These are phyloP conservation scores for Linaria vulgaris DNA, from an alignment of 257 asterid species.

Conservation along the genomic window DNA sequence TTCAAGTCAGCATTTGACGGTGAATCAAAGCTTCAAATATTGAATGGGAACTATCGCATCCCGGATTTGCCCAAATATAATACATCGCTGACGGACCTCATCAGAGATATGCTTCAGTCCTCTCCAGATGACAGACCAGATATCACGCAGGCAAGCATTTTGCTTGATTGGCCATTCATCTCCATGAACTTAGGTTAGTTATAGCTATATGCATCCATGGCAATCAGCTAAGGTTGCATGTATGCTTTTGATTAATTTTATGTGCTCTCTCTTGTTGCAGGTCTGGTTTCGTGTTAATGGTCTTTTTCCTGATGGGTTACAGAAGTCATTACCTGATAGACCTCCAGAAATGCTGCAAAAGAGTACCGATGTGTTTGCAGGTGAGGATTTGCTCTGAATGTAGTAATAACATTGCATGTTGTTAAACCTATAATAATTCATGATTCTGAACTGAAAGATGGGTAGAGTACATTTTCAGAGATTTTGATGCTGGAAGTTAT, in stretches of 20 bases:
- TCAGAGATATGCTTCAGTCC: slow-evolving; percentile 81
- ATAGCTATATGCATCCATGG: slow-evolving; percentile 64
- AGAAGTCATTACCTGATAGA: slow-evolving; percentile 80
- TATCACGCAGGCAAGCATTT: slow-evolving; percentile 99
- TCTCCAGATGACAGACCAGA: slow-evolving; percentile 92
- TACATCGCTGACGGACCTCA: slow-evolving; percentile 62
- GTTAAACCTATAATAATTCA: too few relatives aligned
- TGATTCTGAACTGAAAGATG: too few relatives aligned
- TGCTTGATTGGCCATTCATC: slow-evolving; percentile 93
- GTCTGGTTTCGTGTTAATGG: slow-evolving; percentile 97
- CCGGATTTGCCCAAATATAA: slow-evolving; percentile 92
- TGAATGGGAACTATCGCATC: slow-evolving; percentile 91
- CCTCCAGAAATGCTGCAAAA: slow-evolving; percentile 62
- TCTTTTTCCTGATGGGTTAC: slow-evolving; percentile 74
- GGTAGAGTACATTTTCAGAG: too few relatives aligned
- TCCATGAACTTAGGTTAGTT: slow-evolving; percentile 81
- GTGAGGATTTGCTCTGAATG: slow-evolving; percentile 35
- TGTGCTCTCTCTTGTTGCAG: slow-evolving; percentile 43
- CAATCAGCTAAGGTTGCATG: slow-evolving; percentile 50
- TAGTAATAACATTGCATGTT: not conserved
- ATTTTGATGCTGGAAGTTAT: too few relatives aligned
- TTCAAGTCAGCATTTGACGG: slow-evolving; percentile 95
- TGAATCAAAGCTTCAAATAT: slow-evolving; percentile 94
- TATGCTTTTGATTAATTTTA: slow-evolving; percentile 32
- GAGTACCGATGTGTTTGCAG: slow-evolving; percentile 54